Conservation (phyloP, 345 rosid genomes). For the Jatropha curcas region DNA sequence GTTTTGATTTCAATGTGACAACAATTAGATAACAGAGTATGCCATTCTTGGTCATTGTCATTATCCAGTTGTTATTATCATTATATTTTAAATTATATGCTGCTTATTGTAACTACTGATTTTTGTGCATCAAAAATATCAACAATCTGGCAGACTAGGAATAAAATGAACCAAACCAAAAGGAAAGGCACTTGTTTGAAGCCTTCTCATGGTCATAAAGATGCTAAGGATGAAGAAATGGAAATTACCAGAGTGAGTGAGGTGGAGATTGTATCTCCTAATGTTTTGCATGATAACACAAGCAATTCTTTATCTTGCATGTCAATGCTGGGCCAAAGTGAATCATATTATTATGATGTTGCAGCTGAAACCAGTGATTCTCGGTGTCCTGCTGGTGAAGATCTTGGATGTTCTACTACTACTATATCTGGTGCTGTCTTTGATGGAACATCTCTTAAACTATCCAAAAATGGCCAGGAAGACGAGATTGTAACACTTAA, state of each 20-base stretch:
- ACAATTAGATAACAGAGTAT: no score
- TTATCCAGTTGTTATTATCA: no score
- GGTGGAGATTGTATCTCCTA: constrained; percentile 48
- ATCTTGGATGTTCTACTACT: constrained; percentile 25
- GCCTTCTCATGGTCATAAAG: constrained; percentile 23
- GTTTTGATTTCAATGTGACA: no score
- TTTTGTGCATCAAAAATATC: background rate
- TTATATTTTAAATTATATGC: no score
- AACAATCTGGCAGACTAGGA: constrained; percentile 41
- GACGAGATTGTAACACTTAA: constrained; percentile 5
- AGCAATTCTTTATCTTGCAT: constrained; percentile 47
- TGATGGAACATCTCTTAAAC: constrained; percentile 19
- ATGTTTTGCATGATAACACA: constrained; percentile 40
- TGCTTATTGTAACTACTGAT: background rate
- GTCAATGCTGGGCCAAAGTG: constrained; percentile 50
- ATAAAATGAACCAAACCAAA: constrained; percentile 33
- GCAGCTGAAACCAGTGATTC: constrained; percentile 41
- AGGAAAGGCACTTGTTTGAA: constrained; percentile 36
- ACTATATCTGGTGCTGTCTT: constrained; percentile 11
- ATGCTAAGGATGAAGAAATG: constrained; percentile 24
- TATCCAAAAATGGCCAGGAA: constrained; percentile 17
- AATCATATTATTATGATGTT: constrained; percentile 55
- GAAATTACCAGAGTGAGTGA: constrained; percentile 44
- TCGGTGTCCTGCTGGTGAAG: constrained; percentile 18
- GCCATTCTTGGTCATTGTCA: background rate